A percentile compares a stretch with the other conserved stretches of the same genome.
Conservation (phyloP, 331 rosid genomes). For the Acacia concinna region DNA sequence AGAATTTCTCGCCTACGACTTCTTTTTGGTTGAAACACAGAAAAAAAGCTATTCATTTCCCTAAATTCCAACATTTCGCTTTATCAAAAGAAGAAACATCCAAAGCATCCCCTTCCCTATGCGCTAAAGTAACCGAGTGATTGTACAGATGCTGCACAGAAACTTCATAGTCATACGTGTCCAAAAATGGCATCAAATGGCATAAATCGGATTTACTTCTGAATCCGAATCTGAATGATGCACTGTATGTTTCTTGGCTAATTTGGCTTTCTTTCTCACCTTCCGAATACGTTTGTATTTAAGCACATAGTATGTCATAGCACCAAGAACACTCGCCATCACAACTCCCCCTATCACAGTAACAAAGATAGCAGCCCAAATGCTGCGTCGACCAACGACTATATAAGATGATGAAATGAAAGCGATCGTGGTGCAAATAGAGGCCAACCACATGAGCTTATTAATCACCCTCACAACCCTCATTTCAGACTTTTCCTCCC, state of each 20-base stretch:
- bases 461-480: conserved; percentile 77
- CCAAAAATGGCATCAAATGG: conserved; percentile 49
- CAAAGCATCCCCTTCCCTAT: conserved; percentile 15
- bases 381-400: conserved; percentile 62
- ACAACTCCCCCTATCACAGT: conserved; percentile 53
- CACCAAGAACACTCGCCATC: conserved; percentile 66
- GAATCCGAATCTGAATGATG: conserved; percentile 57
- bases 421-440: conserved; percentile 67
- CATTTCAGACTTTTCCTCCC: conserved; percentile 76
- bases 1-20: background rate
- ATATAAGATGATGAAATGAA: conserved; percentile 75
- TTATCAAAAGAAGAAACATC: conserved; percentile 28
- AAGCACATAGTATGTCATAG: conserved; percentile 81
- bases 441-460: conserved; percentile 93
- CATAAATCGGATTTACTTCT: conserved; percentile 66
- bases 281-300: conserved; percentile 56
- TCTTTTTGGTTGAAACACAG: background rate
- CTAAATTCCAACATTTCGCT: conserved; percentile 20
- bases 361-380: conserved; percentile 77
- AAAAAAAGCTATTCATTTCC: conserved; percentile 24
- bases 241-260: conserved; percentile 20
- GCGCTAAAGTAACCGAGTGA: background rate
- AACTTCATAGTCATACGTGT: conserved; percentile 16
- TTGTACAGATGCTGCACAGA: background rate
- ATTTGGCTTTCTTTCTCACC: conserved; percentile 59